Evolutionary conservation across 2,329 filamentous ascomycete species (phyloP), one percentile per base, ranked within the genome.

Genomic region (Fusarium brevicatenulatum): DNA sequence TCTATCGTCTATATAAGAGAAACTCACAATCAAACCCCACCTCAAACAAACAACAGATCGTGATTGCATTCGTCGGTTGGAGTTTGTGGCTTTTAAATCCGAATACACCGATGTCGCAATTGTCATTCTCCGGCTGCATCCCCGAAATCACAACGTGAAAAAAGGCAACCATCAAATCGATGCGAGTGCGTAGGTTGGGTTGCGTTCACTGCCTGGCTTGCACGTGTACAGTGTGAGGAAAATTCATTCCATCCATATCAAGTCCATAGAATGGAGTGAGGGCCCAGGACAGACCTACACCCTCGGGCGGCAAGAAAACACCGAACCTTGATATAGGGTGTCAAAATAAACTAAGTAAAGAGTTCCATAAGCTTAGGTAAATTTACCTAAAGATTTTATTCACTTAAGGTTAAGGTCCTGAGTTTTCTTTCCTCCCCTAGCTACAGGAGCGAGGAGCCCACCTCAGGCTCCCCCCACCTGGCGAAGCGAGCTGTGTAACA

Each of bases 401-500:
- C 25, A 25, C 25, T 25, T 25, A 25, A 25, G 25, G 25, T 25
- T 25, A 25, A 25, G 25, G 25, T 25, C 25, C 25, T 25, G 25
- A 25, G 25, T 25, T 25, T 25, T 25, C 25, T 25, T 25, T 25
- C 25, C 25, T 25, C 25, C 25, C 25, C 25, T 25, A 25, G 25
- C 25, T 25, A 25, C 25, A 25, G 25, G 25, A 25, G 25, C 25
- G 25, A 25, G 25, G 25, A 25, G 25, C 25, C 25, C 25, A 25
- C 25, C 25, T 25, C 25, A 56, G 28, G 37, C 25, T 43, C 34
- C 23, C n/a, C 23, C 47, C 32, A 34, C 40, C 39, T 39, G 8
- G 34, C 34, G 56, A 49, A 56, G 67, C 43, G 53, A 64, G 62
- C 52, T 67, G 62, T 71, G 53, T 54, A 62, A 55, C 39, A 72